Evolutionary conservation across 2,329 filamentous ascomycete genomes (phyloP).

Genomic region (Monosporascus sp.): DNA sequence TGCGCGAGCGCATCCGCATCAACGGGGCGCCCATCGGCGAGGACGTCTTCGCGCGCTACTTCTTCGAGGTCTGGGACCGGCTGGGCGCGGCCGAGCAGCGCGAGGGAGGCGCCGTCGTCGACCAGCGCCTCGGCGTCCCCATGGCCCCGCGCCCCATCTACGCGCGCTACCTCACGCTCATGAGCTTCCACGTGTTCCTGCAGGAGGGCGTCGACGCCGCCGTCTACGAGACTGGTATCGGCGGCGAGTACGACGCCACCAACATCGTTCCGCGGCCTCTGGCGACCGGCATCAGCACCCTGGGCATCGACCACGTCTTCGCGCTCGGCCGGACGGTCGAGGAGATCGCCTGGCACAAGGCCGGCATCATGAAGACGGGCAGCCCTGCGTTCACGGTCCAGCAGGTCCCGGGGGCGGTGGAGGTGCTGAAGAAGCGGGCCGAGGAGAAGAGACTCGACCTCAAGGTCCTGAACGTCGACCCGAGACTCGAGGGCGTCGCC

Average conservation of each 20-base stretch:
- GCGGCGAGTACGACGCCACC: slow-evolving; percentile 65
- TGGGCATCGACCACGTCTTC: slow-evolving; percentile 65
- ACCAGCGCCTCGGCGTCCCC: slow-evolving; percentile 24
- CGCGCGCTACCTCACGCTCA: slow-evolving; percentile 58
- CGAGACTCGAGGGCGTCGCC: slow-evolving; percentile 39
- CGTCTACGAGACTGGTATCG: slow-evolving; percentile 63
- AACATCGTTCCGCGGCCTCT: slow-evolving; percentile 58
- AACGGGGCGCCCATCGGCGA: slow-evolving; percentile 54
- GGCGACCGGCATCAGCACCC: slow-evolving; percentile 57
- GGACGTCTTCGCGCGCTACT: slow-evolving; percentile 57
- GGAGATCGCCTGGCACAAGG: slow-evolving; percentile 70
- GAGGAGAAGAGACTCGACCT: slow-evolving; percentile 46
- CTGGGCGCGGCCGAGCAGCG: slow-evolving; percentile 34
- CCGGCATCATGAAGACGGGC: slow-evolving; percentile 62
- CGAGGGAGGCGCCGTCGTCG: slow-evolving; percentile 18
- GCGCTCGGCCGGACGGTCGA: slow-evolving; percentile 58
- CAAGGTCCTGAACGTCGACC: slow-evolving; percentile 41
- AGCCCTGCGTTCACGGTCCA: slow-evolving; percentile 53
- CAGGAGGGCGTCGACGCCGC: slow-evolving; percentile 57
- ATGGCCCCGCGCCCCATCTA: slow-evolving; percentile 48
- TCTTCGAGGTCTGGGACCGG: slow-evolving; percentile 63
- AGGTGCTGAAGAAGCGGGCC: slow-evolving; percentile 47
- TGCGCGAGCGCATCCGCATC: slow-evolving; percentile 63
- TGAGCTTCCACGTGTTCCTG: slow-evolving; percentile 64
- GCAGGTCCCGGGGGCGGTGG: slow-evolving; percentile 41